Evolutionary conservation across 441 rosid genomes (phyloP), one percentile per base, ranked within the genome.

Genomic region (Adansonia gregorii): DNA sequence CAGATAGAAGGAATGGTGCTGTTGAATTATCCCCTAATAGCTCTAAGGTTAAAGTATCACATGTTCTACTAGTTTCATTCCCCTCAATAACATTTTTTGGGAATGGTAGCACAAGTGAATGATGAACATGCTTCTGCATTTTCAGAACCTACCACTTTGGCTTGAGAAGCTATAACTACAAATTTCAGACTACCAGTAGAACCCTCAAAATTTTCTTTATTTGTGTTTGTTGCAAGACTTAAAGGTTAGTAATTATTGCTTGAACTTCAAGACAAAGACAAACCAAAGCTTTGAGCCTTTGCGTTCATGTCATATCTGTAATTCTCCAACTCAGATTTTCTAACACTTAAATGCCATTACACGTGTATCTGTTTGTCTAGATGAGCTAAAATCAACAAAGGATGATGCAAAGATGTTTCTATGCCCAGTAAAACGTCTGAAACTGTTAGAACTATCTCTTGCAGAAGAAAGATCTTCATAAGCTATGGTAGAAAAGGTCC

Each of bases 331-430:
- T 92, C 97, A 83, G 85, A 88, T 82, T 88, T 93, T 84, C 80
- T 88, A 76, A 92, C 87, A 82, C 97, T 94, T 70, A 35, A 0
- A 4, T 35, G 39, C 39, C 0, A 0, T 35, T 35, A 4, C 4
- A 35, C 39, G 92, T 80, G 82, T 79, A 52, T 92, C 98, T 45
- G 85, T 80, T 58, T 84, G 93, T 80, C 93, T 89, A 77, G 86
- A 84, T 70, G 96, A 91, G 86, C 91, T 80, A 27, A 84, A 86
- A 84, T 97, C 98, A 78, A 87, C 79, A 72, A 97, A 94, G 75
- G 99, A 94, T 49, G 98, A 90, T 83, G 94, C 87, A 61, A 98
- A 97, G 49, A 81, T 80, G 84, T 93, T 97, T 15, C 90, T 89
- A 82, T 88, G 88, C 70, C 95, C 96, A 64, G 86, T 78, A 68